Base-by-base conservation (phyloP, 345 rosid genomes). In the Ricinus communis region DNA sequence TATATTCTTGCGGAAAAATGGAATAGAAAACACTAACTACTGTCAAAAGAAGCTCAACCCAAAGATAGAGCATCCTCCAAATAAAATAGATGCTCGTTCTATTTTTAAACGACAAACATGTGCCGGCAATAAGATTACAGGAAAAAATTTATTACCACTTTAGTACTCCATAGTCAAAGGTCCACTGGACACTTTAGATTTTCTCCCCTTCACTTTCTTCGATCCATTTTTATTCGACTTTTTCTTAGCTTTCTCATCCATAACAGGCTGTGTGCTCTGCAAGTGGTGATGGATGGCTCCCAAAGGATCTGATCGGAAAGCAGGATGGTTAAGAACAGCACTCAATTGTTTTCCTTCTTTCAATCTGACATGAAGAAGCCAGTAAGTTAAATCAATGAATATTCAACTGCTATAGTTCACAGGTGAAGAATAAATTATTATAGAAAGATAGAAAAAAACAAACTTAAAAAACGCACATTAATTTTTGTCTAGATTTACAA, bases 231-330 rank as follows among this genome's bases (percentile, higher is more conserved):
- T 78, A 64, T 70, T 83, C 19, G 41, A 14, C 75, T 79, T 88
- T 74, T 82, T 84, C 86, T 87, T 85, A 0, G 89, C 84, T 45
- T 87, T 83, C 80, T 85, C 91, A 40, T 87, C 86, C 2, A 36
- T n/a, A 27, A 78, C 77, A 65, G 97, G 93, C 51, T 84, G 91
- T 43, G 87, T 85, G 82, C 82, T 87, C 87, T 69, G 79, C 53
- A 90, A 70, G 30, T 88, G 95, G 72, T 90, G 93, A 64, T 82
- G 83, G 59, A 90, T 85, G 49, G 96, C 86, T 79, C 83, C 93
- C 9, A 89, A 60, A 0, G 97, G 97, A 83, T 95, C 93, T 15
- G 82, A 77, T 74, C 78, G 87, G 77, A 90, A 95, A 40, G 82
- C 84, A 16, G 87, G 94, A 80, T 92, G 85, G 60, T 79, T 82